phyloP scores from a whole-genome alignment of 192 early-diverging fungal genomes.

The Chytriomyces sp. region DNA sequence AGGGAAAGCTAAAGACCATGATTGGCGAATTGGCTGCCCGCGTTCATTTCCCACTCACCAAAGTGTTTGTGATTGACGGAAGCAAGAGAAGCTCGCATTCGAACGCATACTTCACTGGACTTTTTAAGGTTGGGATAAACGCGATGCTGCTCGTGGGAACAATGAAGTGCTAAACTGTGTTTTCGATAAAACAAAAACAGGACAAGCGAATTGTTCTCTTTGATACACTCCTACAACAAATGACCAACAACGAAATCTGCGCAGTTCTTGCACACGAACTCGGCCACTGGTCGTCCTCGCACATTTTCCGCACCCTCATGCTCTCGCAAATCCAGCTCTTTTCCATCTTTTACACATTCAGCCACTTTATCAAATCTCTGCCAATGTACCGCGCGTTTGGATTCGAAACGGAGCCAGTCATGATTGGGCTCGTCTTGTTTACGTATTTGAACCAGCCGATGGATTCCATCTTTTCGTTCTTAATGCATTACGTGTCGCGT shows the following conservation, averaged over 20 bases:
- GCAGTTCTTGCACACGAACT: constrained; percentile 97
- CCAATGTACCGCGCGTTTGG: constrained; percentile 88
- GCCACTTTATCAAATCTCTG: constrained; percentile 69
- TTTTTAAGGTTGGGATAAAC: constrained; percentile 64
- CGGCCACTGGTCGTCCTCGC: constrained; percentile 92
- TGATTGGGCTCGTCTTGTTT: constrained; percentile 95
- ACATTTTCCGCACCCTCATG: constrained; percentile 77
- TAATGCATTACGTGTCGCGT: constrained; percentile 81
- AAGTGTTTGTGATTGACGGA: constrained; percentile 96
- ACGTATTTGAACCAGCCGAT: constrained; percentile 70
- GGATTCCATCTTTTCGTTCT: constrained; percentile 75
- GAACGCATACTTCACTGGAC: constrained; percentile 96
- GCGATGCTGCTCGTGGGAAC: background rate
- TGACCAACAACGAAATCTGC: constrained; percentile 83
- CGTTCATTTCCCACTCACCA: constrained; percentile 90
- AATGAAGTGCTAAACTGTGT: background rate
- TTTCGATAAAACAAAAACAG: constrained; percentile 5
- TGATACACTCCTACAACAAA: constrained; percentile 90
- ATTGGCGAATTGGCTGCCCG: constrained; percentile 84
- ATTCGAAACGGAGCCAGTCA: constrained; percentile 71
- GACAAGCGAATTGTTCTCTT: constrained; percentile 96
- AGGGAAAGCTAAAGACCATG: constrained; percentile 76
- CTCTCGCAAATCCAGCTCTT: constrained; percentile 80
- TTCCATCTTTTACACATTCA: constrained; percentile 56
- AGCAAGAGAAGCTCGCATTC: constrained; percentile 87